Percentiles rank a stretch among this genome's conserved stretches.
Conservation (phyloP, 2,329 filamentous ascomycete genomes). For the Aspergillus piperis region DNA sequence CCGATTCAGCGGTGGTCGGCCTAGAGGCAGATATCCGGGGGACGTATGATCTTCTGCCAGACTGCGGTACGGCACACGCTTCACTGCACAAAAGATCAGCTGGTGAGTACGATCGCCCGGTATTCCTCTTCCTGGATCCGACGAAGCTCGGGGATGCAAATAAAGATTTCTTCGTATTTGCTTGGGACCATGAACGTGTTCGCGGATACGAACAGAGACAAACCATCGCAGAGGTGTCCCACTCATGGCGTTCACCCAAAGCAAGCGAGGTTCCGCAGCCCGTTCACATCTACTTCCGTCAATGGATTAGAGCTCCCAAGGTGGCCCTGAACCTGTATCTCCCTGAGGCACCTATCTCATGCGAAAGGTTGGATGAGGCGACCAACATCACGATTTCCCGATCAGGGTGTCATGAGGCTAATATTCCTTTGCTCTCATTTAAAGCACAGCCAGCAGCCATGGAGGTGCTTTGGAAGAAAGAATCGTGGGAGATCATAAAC, state of each 20-base stretch:
- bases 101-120: constrained; percentile 19
- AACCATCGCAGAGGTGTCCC: constrained; percentile 49
- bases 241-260: constrained; percentile 47
- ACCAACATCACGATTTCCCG: constrained; percentile 18
- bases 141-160: constrained; percentile 48
- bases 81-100: constrained; percentile 54
- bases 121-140: constrained; percentile 63
- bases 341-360: constrained; percentile 21
- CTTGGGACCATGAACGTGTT: constrained; percentile 49
- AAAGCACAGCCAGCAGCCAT: constrained; percentile 21
- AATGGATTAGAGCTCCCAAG: constrained; percentile 26
- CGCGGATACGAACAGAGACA: constrained; percentile 50
- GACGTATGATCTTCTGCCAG: constrained; percentile 52
- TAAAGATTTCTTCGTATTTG: constrained; percentile 60
- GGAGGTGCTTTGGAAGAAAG: constrained; percentile 18
- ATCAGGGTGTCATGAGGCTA: constrained; percentile 33
- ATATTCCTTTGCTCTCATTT: constrained; percentile 34
- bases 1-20: constrained; percentile 27
- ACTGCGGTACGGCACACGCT: constrained; percentile 60
- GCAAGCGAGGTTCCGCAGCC: constrained; percentile 16
- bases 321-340: constrained; percentile 24
- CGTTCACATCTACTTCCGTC: constrained; percentile 35
- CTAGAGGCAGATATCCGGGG: constrained; percentile 50
- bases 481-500: constrained; percentile 31
- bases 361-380: constrained; percentile 22